Base-by-base conservation (phyloP, 345 rosid genomes). In the Draba incana region DNA sequence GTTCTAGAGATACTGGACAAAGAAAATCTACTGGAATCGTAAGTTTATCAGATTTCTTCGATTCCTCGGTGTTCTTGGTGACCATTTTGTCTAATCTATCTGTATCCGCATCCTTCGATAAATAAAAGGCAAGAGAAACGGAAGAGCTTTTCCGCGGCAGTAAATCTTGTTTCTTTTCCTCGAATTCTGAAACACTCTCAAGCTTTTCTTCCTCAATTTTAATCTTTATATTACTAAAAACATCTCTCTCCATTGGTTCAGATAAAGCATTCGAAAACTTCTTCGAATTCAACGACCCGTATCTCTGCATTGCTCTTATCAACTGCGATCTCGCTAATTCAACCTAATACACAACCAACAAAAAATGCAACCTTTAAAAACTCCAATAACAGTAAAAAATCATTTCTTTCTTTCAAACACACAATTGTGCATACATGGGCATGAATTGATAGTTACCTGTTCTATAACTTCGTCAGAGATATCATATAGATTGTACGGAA, bases 381-480 rank as follows among this genome's bases (percentile, higher is more conserved):
- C 46, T 35, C 43, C 8, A 28, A n/a, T 54, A 28, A 6, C 57
- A 52, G 41, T 39, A 28, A 48, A 48, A 38, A 47, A 56, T 20
- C 23, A 57, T 25, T 8, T 12, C 20, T 6, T 25, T 13, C 6
- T 41, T 41, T 4, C 31, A 28, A n/a, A 28, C 16, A 64, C 14
- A 50, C 47, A 78, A 12, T 41, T 13, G 23, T 42, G 43, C n/a
- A 41, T 41, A 41, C 14, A 12, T 49, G 24, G 4, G 30, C 8
- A 57, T 27, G 10, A 5, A 20, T 6, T 2, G 31, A 20, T 33
- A 6, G 1, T 52, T 38, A 90, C 97, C 95, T 89, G 97, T 72
- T 94, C 99, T 49, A 76, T 81, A 45, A 94, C 96, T 79, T 94
- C 97, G 71, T 89, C 97, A 7, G 98, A 91, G 81, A 94, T 88